These are phyloP conservation scores for Lipomyces sp. DNA, from an alignment of 805 yeast species.

Conservation along the genomic window DNA sequence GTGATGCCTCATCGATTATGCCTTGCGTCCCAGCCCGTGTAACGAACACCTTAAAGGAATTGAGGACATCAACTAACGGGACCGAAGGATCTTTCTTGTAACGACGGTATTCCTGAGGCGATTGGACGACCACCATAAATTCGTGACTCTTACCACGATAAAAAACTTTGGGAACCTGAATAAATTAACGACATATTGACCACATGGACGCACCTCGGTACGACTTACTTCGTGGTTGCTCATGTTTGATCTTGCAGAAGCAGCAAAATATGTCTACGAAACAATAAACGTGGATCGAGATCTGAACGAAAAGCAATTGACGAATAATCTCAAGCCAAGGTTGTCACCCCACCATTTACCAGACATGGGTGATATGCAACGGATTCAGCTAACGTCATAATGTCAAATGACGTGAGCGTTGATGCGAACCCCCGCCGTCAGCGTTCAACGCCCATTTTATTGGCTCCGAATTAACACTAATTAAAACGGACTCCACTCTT, in stretches of 20 bases:
- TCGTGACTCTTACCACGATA: slow-evolving; percentile 65
- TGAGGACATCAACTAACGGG: slow-evolving; percentile 66
- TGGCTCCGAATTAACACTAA: too few species aligned
- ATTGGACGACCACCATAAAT: slow-evolving; percentile 68
- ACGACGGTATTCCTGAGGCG: slow-evolving; percentile 53
- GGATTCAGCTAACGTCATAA: not conserved
- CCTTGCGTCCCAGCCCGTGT: slow-evolving; percentile 73
- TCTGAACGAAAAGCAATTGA: not conserved
- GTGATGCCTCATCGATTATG: slow-evolving; percentile 70
- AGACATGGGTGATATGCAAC: not conserved
- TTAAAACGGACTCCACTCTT: too few species aligned
- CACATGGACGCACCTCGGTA: not conserved
- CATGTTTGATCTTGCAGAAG: not conserved
- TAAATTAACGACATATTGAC: not conserved
- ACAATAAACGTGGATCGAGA: not conserved
- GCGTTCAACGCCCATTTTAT: not conserved
- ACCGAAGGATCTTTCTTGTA: slow-evolving; percentile 56
- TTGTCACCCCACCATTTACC: too few species aligned
- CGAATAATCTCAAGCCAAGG: not conserved
- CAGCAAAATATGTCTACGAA: not conserved
- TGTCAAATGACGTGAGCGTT: not conserved
- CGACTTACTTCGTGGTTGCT: not conserved
- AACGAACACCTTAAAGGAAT: slow-evolving; percentile 66
- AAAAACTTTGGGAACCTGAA: slow-evolving; percentile 26
- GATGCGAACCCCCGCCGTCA: not conserved